phyloP scores from a whole-genome alignment of 2,329 filamentous ascomycete species.

The Fonsecaea multimorphosa region DNA sequence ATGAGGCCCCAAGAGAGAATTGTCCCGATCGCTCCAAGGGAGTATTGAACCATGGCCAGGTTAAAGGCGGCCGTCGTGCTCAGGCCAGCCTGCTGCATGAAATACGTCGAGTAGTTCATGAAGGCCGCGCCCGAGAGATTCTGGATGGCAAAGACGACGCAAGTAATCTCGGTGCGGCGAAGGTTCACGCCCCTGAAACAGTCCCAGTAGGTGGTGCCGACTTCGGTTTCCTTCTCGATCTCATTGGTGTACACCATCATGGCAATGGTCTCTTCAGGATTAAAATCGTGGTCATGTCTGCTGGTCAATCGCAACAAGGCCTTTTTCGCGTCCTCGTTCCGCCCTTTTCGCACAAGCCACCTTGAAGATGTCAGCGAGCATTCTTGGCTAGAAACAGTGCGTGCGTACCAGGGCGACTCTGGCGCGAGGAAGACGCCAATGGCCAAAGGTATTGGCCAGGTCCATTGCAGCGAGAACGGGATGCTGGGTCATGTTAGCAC shows the following conservation, averaged over 20 bases:
- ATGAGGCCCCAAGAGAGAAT: constrained; percentile 56
- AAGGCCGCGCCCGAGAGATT: constrained; percentile 33
- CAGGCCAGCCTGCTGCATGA: constrained; percentile 47
- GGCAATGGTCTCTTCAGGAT: constrained; percentile 42
- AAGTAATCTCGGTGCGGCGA: constrained; percentile 51
- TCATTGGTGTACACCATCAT: constrained; percentile 50
- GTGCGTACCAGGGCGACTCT: constrained; percentile 47
- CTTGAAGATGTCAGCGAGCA: no score
- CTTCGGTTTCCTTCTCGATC: constrained; percentile 38
- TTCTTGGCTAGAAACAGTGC: no score
- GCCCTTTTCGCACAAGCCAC: constrained; percentile 47
- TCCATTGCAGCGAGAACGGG: constrained; percentile 53
- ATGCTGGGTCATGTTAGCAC: no score
- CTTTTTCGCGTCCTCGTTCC: constrained; percentile 43
- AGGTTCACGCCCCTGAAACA: constrained; percentile 43
- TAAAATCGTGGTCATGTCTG: constrained; percentile 23
- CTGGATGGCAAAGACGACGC: constrained; percentile 46
- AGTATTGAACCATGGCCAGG: constrained; percentile 64
- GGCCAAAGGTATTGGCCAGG: constrained; percentile 56
- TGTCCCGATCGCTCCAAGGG: constrained; percentile 61
- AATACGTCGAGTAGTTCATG: constrained; percentile 53
- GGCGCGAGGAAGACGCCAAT: constrained; percentile 51
- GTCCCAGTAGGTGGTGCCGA: constrained; percentile 40
- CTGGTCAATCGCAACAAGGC: constrained; percentile 42
- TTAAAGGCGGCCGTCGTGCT: constrained; percentile 43